A percentile compares a stretch with the other conserved stretches of the same genome.
These are phyloP conservation scores for Flagelloscypha sp. DNA, from an alignment of 768 basidiomycete species.

Conservation along the genomic window DNA sequence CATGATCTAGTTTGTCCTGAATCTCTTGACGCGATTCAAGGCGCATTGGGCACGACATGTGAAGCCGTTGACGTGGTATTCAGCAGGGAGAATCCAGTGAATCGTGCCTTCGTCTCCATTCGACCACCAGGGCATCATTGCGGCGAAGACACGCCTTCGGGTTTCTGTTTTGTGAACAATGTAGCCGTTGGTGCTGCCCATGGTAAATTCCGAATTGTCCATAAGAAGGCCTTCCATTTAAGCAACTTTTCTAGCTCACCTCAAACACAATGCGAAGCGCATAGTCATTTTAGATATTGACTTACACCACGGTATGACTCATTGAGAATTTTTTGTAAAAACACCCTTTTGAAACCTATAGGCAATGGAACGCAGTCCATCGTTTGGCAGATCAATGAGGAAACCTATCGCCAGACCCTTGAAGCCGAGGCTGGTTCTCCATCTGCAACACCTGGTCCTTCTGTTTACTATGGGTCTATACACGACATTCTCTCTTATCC, in stretches of 20 bases:
- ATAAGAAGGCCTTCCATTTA: not conserved
- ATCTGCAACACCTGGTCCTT: slow-evolving; percentile 35
- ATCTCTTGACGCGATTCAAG: slow-evolving; percentile 71
- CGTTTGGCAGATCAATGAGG: slow-evolving; percentile 86
- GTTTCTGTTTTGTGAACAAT: slow-evolving; percentile 96
- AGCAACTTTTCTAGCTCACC: slow-evolving; percentile 49
- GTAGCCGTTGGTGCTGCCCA: slow-evolving; percentile 86
- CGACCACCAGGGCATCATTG: slow-evolving; percentile 95
- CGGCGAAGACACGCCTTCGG: slow-evolving; percentile 80
- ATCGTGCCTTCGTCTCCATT: slow-evolving; percentile 72
- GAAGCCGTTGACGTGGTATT: slow-evolving; percentile 77
- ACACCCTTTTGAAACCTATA: slow-evolving; percentile 19
- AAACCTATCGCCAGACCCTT: slow-evolving; percentile 63
- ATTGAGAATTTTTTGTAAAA: not conserved
- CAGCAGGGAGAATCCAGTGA: slow-evolving; percentile 9
- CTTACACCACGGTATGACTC: slow-evolving; percentile 66
- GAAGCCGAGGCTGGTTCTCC: slow-evolving; percentile 36
- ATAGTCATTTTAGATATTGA: slow-evolving; percentile 90
- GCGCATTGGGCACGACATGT: slow-evolving; percentile 76
- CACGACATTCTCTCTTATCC: slow-evolving; percentile 91
- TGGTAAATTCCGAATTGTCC: slow-evolving; percentile 38
- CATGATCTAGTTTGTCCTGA: slow-evolving; percentile 57
- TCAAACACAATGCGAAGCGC: slow-evolving; percentile 68
- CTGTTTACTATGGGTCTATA: slow-evolving; percentile 84
- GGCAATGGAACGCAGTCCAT: slow-evolving; percentile 95